Evolutionary conservation across 2,329 filamentous ascomycete species (phyloP).

Genomic region (Eurotiales sp.): DNA sequence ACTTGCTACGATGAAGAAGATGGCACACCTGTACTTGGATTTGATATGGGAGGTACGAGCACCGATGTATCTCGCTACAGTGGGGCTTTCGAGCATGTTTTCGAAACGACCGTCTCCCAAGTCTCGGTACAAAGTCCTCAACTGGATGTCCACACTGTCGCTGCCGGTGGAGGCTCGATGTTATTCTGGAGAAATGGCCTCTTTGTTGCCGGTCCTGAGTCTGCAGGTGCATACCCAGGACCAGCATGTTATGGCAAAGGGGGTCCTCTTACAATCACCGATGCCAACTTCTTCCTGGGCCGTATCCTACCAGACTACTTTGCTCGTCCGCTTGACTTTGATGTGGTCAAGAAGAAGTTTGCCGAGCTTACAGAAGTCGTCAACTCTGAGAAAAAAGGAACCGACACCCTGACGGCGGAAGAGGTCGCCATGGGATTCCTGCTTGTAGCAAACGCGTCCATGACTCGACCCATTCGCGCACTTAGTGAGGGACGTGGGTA

Average conservation of each 20-base stretch:
- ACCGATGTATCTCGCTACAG: constrained; percentile 84
- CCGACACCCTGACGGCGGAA: constrained; percentile 23
- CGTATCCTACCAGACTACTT: constrained; percentile 75
- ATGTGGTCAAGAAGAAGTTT: constrained; percentile 41
- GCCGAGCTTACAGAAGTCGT: constrained; percentile 41
- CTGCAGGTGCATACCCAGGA: constrained; percentile 81
- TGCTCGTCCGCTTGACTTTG: constrained; percentile 39
- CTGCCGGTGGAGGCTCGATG: constrained; percentile 66
- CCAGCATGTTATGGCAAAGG: constrained; percentile 89
- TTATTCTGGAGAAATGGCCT: constrained; percentile 83
- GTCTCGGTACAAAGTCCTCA: constrained; percentile 91
- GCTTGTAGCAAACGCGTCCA: constrained; percentile 22
- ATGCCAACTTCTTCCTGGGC: constrained; percentile 83
- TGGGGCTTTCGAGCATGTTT: constrained; percentile 84
- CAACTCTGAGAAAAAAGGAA: constrained; percentile 33
- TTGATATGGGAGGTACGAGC: constrained; percentile 92
- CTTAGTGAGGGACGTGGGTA: constrained; percentile 25
- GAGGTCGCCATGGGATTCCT: constrained; percentile 24
- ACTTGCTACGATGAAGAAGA: constrained; percentile 81
- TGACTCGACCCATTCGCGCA: constrained; percentile 23
- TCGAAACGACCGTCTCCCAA: constrained; percentile 85
- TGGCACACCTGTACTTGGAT: constrained; percentile 80
- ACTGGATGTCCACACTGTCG: constrained; percentile 89
- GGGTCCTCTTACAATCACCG: constrained; percentile 86
- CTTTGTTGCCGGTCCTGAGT: constrained; percentile 87